Evolutionary conservation across 805 yeast species (phyloP).

Genomic region (Myxozyma kluyveri): DNA sequence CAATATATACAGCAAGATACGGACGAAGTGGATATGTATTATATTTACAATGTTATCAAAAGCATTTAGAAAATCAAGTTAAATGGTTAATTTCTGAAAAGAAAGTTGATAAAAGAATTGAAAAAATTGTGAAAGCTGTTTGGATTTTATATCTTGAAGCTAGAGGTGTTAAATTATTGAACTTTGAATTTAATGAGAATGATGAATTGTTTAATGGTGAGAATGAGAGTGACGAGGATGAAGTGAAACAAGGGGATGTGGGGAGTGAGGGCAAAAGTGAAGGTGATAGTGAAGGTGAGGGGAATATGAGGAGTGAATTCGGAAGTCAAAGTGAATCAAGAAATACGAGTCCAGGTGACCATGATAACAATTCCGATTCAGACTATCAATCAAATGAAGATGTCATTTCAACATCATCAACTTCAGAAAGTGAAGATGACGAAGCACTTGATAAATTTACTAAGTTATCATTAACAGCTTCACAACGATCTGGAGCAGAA

Average conservation of each 20-base stretch:
- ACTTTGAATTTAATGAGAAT: conserved; percentile 4
- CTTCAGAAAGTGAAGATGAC: no score
- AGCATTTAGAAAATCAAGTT: conserved; percentile 50
- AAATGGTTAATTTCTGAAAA: conserved; percentile 41
- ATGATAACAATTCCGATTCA: background rate
- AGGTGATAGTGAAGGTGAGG: background rate
- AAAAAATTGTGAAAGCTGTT: conserved; percentile 24
- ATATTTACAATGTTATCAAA: conserved; percentile 50
- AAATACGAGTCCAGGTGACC: conserved; percentile 5
- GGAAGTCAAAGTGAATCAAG: background rate
- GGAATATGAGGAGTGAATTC: no score
- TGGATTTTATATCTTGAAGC: conserved; percentile 26
- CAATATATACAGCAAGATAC: conserved; percentile 37
- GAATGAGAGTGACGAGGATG: conserved; percentile 4
- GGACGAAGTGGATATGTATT: conserved; percentile 50
- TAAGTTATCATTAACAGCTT: conserved; percentile 6
- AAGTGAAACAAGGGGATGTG: background rate
- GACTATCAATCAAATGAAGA: no score
- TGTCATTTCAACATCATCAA: no score
- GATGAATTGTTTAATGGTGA: conserved; percentile 3
- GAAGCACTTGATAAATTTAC: background rate
- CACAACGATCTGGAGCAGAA: conserved; percentile 7
- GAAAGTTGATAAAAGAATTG: conserved; percentile 32
- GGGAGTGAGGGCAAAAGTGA: background rate
- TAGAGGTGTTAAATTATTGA: conserved; percentile 11